Percentiles rank a stretch among this genome's conserved stretches.
Conservation (phyloP, 1,284 basidiomycete genomes). For the Tilletia horrida region DNA sequence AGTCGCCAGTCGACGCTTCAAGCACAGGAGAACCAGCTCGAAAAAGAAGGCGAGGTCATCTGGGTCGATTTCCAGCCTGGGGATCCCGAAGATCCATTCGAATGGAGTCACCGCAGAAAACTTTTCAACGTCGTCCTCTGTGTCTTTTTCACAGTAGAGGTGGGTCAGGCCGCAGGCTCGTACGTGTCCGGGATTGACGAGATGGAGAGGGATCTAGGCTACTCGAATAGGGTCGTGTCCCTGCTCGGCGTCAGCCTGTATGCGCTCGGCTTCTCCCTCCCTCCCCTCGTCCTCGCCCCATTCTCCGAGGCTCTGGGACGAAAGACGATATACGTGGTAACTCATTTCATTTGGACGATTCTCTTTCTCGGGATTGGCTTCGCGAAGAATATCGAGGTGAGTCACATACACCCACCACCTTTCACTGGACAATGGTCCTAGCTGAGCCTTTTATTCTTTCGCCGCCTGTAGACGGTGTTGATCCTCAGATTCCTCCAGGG, state of each 20-base stretch:
- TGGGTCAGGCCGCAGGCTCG: constrained; percentile 59
- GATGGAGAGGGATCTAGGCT: constrained; percentile 67
- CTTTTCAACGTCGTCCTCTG: constrained; percentile 65
- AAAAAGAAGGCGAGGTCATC: constrained; percentile 38
- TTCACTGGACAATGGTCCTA: neutral
- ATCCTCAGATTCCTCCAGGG: constrained; percentile 68
- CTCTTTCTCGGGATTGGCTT: constrained; percentile 39
- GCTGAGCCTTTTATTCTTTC: neutral
- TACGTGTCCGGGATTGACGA: constrained; percentile 64
- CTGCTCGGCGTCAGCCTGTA: constrained; percentile 61
- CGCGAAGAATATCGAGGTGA: constrained; percentile 62
- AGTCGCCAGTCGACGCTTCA: neutral
- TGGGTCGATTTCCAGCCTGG: constrained; percentile 63
- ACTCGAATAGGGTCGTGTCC: constrained; percentile 64
- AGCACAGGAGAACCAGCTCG: neutral
- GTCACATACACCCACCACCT: neutral
- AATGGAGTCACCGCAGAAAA: constrained; percentile 61
- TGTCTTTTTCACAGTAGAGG: constrained; percentile 60
- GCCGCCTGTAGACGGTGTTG: constrained; percentile 62
- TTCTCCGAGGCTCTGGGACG: constrained; percentile 75
- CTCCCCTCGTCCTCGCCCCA: constrained; percentile 65
- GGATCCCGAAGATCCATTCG: constrained; percentile 63
- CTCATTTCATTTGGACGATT: constrained; percentile 56
- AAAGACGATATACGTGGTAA: constrained; percentile 66
- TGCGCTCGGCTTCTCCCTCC: constrained; percentile 66